Percentiles rank a stretch among this genome's conserved stretches.
Conservation (phyloP, 352 stramenopile genomes). For the Pythium rishiriense region DNA sequence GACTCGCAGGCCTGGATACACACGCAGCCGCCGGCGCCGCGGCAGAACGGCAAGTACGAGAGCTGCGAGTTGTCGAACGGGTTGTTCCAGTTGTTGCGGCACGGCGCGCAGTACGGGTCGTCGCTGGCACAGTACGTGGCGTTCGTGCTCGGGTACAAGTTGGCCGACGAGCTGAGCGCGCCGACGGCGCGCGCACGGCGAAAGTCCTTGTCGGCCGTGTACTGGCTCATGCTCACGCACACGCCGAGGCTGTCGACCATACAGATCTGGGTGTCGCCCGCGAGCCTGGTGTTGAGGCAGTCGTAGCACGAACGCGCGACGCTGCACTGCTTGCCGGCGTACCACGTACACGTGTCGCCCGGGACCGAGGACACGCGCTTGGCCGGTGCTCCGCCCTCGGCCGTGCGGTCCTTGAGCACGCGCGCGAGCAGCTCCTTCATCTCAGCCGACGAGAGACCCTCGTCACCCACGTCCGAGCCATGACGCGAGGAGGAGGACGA, state of each 20-base stretch:
- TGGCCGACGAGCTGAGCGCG: background rate
- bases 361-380: conserved; percentile 3
- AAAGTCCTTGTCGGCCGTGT: conserved; percentile 18
- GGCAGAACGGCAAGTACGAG: conserved; percentile 24
- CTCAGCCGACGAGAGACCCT: background rate
- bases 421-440: conserved; percentile 1
- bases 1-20: conserved; percentile 24
- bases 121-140: conserved; percentile 19
- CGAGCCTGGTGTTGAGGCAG: conserved; percentile 49
- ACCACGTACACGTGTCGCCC: conserved; percentile 42
- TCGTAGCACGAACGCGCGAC: conserved; percentile 55
- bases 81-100: conserved; percentile 25
- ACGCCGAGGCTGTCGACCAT: conserved; percentile 25
- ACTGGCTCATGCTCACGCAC: conserved; percentile 23
- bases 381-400: conserved; percentile 15
- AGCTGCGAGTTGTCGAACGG: conserved; percentile 28
- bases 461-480: conserved; percentile 3
- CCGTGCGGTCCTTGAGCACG: conserved; percentile 29
- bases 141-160: conserved; percentile 24
- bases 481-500: background rate
- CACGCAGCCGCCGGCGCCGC: conserved; percentile 23
- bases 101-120: conserved; percentile 22
- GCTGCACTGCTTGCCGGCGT: conserved; percentile 34
- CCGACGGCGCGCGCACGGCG: conserved; percentile 4
- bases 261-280: conserved; percentile 12